These are phyloP conservation scores for Leccinum disarticulatum DNA, from an alignment of 768 basidiomycete species.

Conservation along the genomic window DNA sequence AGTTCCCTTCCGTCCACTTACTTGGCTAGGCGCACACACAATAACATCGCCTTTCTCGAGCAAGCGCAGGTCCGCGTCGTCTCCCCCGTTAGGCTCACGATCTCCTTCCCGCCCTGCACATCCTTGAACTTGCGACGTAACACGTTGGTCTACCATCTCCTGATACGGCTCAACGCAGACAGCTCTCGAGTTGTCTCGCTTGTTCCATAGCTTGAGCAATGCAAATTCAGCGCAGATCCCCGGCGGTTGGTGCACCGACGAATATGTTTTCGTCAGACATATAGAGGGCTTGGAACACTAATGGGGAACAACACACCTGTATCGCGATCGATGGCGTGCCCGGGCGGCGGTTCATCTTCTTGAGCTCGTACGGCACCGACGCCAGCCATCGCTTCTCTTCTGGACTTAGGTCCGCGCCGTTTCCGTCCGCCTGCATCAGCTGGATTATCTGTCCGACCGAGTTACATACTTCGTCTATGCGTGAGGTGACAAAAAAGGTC, in stretches of 20 bases:
- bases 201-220: constrained; percentile 91
- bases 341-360: constrained; percentile 45
- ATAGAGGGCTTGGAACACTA: constrained; percentile 77
- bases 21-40: constrained; percentile 90
- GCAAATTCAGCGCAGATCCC: constrained; percentile 96
- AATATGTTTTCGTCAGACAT: constrained; percentile 96
- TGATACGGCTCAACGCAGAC: constrained; percentile 97
- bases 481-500: not conserved
- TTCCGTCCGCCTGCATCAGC: constrained; percentile 15
- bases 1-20: constrained; percentile 33
- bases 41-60: constrained; percentile 92
- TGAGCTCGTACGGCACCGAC: constrained; percentile 15
- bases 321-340: constrained; percentile 9
- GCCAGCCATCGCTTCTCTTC: constrained; percentile 12
- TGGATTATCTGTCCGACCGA: constrained; percentile 23
- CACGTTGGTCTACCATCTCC: constrained; percentile 93
- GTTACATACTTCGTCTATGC: constrained; percentile 25
- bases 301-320: constrained; percentile 13
- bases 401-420: not conserved
- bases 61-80: constrained; percentile 85
- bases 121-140: constrained; percentile 73
- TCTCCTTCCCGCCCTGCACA: constrained; percentile 90
- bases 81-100: constrained; percentile 92
- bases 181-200: constrained; percentile 74
- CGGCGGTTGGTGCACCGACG: constrained; percentile 94